Percentiles rank a stretch among this genome's conserved stretches.
Evolutionary conservation across 1,284 basidiomycete species (phyloP).

Genomic region (Entoloma clypeatum): DNA sequence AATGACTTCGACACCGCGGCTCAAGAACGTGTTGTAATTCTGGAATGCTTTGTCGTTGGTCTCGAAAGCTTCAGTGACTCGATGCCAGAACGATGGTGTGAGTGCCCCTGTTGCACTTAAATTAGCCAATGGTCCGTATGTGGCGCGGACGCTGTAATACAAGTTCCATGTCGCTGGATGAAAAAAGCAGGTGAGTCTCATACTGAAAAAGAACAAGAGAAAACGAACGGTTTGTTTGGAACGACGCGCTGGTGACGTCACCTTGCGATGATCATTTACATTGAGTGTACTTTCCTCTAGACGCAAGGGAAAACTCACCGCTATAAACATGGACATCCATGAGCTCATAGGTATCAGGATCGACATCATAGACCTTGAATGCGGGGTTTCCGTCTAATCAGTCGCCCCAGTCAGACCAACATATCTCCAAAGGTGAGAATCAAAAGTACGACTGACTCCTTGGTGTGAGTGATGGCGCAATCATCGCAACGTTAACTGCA

Average conservation of each 20-base stretch:
- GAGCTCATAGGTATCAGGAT: slow-evolving; percentile 50
- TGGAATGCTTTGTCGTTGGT: slow-evolving; percentile 46
- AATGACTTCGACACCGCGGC: slow-evolving; percentile 34
- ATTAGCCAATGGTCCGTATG: slow-evolving; percentile 44
- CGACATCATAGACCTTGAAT: slow-evolving; percentile 51
- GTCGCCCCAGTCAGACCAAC: background rate
- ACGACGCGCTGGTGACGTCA: slow-evolving; percentile 35
- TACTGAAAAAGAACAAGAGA: background rate
- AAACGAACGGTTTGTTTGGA: slow-evolving; percentile 33
- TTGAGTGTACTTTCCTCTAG: background rate
- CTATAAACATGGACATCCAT: slow-evolving; percentile 45
- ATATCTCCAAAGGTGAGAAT: background rate
- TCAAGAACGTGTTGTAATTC: slow-evolving; percentile 40
- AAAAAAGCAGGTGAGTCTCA: slow-evolving; percentile 5
- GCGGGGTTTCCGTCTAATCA: slow-evolving; percentile 45
- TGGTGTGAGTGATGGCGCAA: slow-evolving; percentile 57
- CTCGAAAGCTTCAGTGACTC: slow-evolving; percentile 52
- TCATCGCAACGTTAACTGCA: slow-evolving; percentile 46
- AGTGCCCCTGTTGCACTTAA: slow-evolving; percentile 31
- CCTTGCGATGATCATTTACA: slow-evolving; percentile 22
- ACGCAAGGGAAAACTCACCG: slow-evolving; percentile 25
- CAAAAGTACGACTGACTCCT: slow-evolving; percentile 34
- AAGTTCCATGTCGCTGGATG: slow-evolving; percentile 46
- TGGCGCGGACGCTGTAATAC: slow-evolving; percentile 53
- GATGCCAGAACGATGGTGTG: slow-evolving; percentile 56